Conservation (phyloP, 495 filamentous ascomycete genomes). For the Daldinia concentrica region DNA sequence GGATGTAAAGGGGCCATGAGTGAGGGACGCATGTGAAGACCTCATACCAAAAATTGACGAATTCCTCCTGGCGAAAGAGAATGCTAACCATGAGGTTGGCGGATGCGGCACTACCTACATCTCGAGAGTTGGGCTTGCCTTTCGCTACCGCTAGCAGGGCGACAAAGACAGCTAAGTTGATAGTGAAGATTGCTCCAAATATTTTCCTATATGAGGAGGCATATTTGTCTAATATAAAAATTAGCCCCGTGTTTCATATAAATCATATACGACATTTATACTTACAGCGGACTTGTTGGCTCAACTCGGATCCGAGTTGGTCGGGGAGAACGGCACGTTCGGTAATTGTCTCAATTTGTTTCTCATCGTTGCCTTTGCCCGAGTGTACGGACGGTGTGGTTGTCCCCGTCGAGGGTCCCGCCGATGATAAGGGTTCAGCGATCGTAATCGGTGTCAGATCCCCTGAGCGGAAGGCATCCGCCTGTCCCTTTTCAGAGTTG, state of each 20-base stretch:
- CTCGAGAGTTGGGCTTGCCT: slow-evolving; percentile 43
- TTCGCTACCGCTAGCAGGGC: slow-evolving; percentile 30
- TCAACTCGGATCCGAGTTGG: slow-evolving; percentile 40
- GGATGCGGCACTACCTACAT: slow-evolving; percentile 53
- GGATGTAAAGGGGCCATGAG: slow-evolving; percentile 68
- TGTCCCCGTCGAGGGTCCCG: slow-evolving; percentile 39
- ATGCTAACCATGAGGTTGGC: slow-evolving; percentile 60
- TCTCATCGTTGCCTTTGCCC: slow-evolving; percentile 33
- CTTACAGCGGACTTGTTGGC: slow-evolving; percentile 44
- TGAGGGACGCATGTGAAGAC: slow-evolving; percentile 65
- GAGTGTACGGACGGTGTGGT: slow-evolving; percentile 41
- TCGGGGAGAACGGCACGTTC: slow-evolving; percentile 41
- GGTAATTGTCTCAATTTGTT: slow-evolving; percentile 32
- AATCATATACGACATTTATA: not conserved
- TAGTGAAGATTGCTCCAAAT: slow-evolving; percentile 43
- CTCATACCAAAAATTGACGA: slow-evolving; percentile 76
- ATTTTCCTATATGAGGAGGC: slow-evolving; percentile 47
- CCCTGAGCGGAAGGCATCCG: slow-evolving; percentile 24
- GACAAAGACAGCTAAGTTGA: slow-evolving; percentile 41
- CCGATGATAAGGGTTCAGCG: slow-evolving; percentile 19
- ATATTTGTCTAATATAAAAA: slow-evolving; percentile 40
- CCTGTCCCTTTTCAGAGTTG: slow-evolving; percentile 37
- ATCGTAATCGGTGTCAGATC: slow-evolving; percentile 31
- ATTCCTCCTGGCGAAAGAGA: slow-evolving; percentile 75
- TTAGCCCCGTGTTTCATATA: slow-evolving; percentile 23